Evolutionary conservation across 371 early-diverging fungal species (phyloP).

Genomic region (Apophysomyces sp.): DNA sequence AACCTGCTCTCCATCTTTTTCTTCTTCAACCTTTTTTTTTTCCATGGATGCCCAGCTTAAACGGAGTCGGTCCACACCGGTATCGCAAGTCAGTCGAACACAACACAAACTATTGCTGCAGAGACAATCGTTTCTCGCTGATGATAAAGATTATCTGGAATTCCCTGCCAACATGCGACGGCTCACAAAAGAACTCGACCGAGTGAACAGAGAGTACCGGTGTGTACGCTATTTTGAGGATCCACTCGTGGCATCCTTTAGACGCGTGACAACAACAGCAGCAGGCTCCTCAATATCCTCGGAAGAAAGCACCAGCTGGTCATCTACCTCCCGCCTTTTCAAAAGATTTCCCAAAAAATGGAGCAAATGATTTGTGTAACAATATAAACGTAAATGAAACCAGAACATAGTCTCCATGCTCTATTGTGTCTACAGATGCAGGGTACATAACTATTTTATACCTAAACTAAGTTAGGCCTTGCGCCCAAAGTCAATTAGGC

Average conservation of each 20-base stretch:
- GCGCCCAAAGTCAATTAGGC: constrained; percentile 80
- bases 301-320: neutral
- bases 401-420: neutral
- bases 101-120: constrained; percentile 37
- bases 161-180: constrained; percentile 34
- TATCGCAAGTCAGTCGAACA: constrained; percentile 16
- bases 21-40: neutral
- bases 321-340: neutral
- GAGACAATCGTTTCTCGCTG: constrained; percentile 31
- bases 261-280: constrained; percentile 1
- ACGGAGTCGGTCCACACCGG: neutral
- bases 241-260: constrained; percentile 11
- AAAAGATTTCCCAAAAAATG: neutral
- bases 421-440: constrained; percentile 1
- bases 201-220: constrained; percentile 32
- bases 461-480: constrained; percentile 27
- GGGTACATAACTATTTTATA: neutral
- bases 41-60: neutral
- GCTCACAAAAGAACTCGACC: constrained; percentile 32
- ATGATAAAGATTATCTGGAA: constrained; percentile 27
- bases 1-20: neutral
- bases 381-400: neutral
- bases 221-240: constrained; percentile 12
- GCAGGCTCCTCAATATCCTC: neutral
- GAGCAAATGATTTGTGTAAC: neutral